A percentile compares a stretch with the other conserved stretches of the same genome.
Evolutionary conservation across 2,329 filamentous ascomycete genomes (phyloP).

Genomic region (Fusarium odoratissimum): DNA sequence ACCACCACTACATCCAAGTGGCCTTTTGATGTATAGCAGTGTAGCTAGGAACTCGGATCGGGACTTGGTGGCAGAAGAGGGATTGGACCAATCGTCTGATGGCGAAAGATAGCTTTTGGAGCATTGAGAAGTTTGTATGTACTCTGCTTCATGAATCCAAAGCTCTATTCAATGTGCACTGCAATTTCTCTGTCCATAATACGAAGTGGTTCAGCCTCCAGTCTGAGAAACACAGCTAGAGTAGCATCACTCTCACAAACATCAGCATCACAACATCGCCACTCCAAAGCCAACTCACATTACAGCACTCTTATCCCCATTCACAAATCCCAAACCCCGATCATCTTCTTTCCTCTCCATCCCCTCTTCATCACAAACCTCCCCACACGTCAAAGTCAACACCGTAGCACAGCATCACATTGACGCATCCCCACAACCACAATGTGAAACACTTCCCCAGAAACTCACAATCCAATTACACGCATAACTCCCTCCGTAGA

Average conservation of each 20-base stretch:
- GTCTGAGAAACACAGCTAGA: background rate
- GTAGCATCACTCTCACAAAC: background rate
- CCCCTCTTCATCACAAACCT: background rate
- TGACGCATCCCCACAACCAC: constrained; percentile 21
- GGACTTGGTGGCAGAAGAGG: background rate
- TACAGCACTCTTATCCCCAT: background rate
- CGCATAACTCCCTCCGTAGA: background rate
- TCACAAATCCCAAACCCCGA: background rate
- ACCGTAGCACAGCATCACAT: constrained; percentile 3
- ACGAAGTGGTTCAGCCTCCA: background rate
- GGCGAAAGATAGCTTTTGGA: background rate
- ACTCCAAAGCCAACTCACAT: background rate
- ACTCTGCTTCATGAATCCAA: too few species aligned
- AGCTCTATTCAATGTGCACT: background rate
- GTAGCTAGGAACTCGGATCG: rapidly evolving
- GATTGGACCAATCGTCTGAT: background rate
- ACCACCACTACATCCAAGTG: too few species aligned
- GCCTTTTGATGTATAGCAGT: background rate
- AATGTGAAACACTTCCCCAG: constrained; percentile 27
- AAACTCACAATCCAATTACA: constrained; percentile 7
- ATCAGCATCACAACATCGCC: background rate
- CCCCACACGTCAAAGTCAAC: constrained; percentile 13
- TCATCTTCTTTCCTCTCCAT: background rate
- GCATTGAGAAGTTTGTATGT: rapidly evolving
- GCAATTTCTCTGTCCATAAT: background rate